Base-by-base conservation (phyloP, 495 filamentous ascomycete genomes). In the Lasiosphaeria ovina region DNA sequence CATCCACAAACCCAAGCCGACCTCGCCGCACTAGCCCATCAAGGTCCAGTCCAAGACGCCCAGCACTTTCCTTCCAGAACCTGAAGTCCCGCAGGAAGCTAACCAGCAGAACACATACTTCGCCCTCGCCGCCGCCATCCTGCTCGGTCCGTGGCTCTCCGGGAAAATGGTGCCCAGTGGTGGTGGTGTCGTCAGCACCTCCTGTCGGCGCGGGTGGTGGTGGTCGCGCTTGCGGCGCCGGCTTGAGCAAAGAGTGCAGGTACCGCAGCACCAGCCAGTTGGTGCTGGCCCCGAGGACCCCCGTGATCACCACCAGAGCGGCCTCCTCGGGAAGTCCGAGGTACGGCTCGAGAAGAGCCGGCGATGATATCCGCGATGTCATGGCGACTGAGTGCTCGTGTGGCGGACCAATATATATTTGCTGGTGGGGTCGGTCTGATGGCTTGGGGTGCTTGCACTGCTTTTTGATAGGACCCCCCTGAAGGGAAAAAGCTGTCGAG, bases 251-350 rank as follows among this genome's bases (percentile, higher is more conserved):
- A 17, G 81, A 79, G 72, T 84, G 79, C 1, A 93, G 73, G 72
- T 83, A 86, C 38, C 87, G 80, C 16, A 87, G 64, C 12, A 89
- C 72, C 14, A 93, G 83, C 90, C 90, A 93, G 71, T 90, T 91
- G 6, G 87, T 81, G 40, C 82, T 85, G 14, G 88, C 86, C 42
- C 85, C 87, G 9, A 92, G 78, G 10, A 90, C 83, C 31, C 85
- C 85, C 3, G 90, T 92, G 7, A 97, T 69, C 6, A 97, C 77
- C 33, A 85, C 81, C 32, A 95, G 82, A 9, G 60, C 17, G 31
- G 62, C 32, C 7, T 66, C 62, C 14, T 51, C 36, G 12, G 57
- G 56, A 51, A 71, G 58, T 69, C 76, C 69, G 65, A 89, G 79
- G 75, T 90, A 89, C 8, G 86, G 79, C 53, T 87, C 74, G 47